These are phyloP conservation scores for Aureobasidium lini DNA, from an alignment of 2,329 filamentous ascomycete species.

Conservation along the genomic window DNA sequence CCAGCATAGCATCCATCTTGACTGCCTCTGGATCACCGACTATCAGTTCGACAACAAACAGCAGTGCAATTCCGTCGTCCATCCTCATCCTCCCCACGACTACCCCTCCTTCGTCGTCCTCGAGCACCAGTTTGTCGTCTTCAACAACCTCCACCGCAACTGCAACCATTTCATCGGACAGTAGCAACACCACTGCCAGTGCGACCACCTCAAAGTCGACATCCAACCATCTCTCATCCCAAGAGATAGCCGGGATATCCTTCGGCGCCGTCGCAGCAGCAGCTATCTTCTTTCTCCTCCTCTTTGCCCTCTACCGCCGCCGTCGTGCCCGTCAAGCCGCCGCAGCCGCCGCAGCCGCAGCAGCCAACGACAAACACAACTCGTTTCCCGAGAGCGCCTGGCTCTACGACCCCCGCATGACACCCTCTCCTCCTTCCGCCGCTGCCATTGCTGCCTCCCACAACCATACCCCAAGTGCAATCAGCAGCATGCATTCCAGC, in stretches of 20 bases:
- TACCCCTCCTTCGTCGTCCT: background rate
- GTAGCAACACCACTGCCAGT: background rate
- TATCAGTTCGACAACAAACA: background rate
- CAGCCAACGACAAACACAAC: background rate
- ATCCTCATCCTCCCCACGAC: constrained; percentile 7
- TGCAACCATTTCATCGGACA: background rate
- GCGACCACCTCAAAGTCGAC: background rate
- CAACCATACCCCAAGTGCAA: background rate
- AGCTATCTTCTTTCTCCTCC: background rate
- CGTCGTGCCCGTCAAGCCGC: background rate
- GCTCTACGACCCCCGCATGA: constrained; percentile 8
- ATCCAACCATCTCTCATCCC: background rate
- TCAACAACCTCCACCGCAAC: background rate
- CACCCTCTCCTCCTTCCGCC: background rate
- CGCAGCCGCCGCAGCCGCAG: background rate
- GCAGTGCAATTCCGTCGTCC: background rate
- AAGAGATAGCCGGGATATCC: background rate
- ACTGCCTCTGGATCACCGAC: background rate
- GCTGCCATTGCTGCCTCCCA: background rate
- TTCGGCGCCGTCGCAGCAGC: background rate
- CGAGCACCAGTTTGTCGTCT: background rate
- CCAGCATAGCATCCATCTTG: background rate
- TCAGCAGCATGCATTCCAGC: background rate
- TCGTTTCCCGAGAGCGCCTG: constrained; percentile 6
- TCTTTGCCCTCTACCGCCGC: constrained; percentile 1